phyloP scores from a whole-genome alignment of 2,329 filamentous ascomycete species.

The Mycosphaerella sp. region DNA sequence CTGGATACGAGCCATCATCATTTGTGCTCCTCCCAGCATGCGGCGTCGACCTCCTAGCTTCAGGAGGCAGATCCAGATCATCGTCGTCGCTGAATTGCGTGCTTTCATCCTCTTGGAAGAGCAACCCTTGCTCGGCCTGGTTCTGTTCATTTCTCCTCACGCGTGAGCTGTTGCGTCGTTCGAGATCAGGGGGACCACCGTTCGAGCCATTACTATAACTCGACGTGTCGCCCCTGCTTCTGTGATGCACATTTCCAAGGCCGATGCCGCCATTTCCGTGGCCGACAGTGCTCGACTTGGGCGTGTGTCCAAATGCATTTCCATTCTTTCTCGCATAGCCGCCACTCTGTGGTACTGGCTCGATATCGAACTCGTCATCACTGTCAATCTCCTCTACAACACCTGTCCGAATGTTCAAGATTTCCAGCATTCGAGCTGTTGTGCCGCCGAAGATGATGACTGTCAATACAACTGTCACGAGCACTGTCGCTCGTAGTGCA shows the following conservation, averaged over 20 bases:
- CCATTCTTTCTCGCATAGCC: constrained; percentile 73
- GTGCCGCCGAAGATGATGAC: constrained; percentile 99
- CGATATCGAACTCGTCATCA: constrained; percentile 98
- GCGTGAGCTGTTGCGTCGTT: constrained; percentile 50
- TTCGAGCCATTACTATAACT: constrained; percentile 55
- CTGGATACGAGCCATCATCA: constrained; percentile 34
- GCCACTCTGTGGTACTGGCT: constrained; percentile 54
- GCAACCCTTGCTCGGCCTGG: constrained; percentile 49
- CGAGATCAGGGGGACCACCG: constrained; percentile 41
- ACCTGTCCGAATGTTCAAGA: constrained; percentile 89
- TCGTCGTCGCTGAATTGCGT: constrained; percentile 37
- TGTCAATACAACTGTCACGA: constrained; percentile 93
- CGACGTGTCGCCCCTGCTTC: constrained; percentile 46
- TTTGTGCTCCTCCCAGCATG: constrained; percentile 17
- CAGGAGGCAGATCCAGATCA: constrained; percentile 57
- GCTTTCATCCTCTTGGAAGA: constrained; percentile 44
- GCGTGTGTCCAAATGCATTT: constrained; percentile 69
- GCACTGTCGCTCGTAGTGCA: constrained; percentile 84
- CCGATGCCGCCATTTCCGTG: constrained; percentile 31
- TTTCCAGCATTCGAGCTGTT: constrained; percentile 95
- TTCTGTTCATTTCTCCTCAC: constrained; percentile 37
- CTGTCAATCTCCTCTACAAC: constrained; percentile 96
- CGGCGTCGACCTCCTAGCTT: constrained; percentile 44
- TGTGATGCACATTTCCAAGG: constrained; percentile 31
- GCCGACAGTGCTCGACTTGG: constrained; percentile 53